These are phyloP conservation scores for Trametes versicolor DNA, from an alignment of 1,284 basidiomycete genomes.

Conservation along the genomic window DNA sequence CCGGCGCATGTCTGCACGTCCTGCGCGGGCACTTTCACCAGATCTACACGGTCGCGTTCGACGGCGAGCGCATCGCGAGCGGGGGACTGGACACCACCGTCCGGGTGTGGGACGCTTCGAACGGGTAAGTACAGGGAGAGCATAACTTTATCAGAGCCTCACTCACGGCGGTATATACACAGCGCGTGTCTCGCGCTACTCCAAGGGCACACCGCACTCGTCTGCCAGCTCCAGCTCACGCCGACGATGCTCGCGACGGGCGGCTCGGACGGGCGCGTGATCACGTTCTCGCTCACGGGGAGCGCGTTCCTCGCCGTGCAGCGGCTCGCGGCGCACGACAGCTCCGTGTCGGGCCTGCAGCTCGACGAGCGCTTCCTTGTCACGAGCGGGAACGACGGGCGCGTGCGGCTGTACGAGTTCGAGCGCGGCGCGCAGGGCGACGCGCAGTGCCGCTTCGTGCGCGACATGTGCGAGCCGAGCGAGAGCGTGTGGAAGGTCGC, in stretches of 20 bases:
- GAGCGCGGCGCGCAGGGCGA: conserved; percentile 41
- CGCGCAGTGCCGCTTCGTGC: conserved; percentile 68
- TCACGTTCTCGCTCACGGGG: conserved; percentile 79
- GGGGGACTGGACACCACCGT: conserved; percentile 94
- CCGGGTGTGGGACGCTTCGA: conserved; percentile 85
- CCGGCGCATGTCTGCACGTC: conserved; percentile 86
- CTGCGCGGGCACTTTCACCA: conserved; percentile 92
- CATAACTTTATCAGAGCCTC: neutral
- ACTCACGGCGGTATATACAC: neutral
- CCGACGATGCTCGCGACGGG: conserved; percentile 85
- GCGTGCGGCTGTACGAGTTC: conserved; percentile 88
- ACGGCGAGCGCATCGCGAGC: conserved; percentile 86
- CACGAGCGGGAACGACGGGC: conserved; percentile 91
- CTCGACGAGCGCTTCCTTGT: conserved; percentile 86
- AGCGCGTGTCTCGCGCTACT: conserved; percentile 88
- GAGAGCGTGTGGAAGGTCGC: conserved; percentile 92
- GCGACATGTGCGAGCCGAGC: conserved; percentile 80
- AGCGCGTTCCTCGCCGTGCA: conserved; percentile 50
- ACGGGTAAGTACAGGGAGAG: conserved; percentile 63
- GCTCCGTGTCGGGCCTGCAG: conserved; percentile 91
- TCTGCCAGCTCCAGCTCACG: conserved; percentile 92
- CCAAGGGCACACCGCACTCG: conserved; percentile 94
- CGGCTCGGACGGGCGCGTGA: conserved; percentile 93
- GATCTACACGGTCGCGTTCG: conserved; percentile 94
- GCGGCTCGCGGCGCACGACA: conserved; percentile 86